phyloP scores from a whole-genome alignment of 1,139 yeast species.

The Pichia sp. region DNA sequence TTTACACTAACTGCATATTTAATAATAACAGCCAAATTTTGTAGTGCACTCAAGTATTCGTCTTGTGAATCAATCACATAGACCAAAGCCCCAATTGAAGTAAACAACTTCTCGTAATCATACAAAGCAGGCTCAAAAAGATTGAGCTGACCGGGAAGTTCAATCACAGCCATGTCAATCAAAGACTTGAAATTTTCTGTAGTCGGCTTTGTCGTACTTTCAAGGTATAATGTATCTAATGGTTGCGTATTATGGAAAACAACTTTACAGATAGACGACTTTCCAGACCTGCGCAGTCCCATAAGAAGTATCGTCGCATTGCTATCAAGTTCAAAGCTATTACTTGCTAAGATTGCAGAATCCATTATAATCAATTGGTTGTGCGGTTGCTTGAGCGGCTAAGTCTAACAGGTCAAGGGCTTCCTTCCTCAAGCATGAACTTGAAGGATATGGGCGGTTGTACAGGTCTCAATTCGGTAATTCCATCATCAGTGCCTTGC shows the following conservation, averaged over 20 bases:
- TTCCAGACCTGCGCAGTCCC: constrained; percentile 78
- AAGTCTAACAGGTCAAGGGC: not conserved
- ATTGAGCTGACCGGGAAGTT: constrained; percentile 89
- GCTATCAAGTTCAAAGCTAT: constrained; percentile 31
- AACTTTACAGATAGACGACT: constrained; percentile 88
- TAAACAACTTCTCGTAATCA: constrained; percentile 70
- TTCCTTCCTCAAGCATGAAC: not conserved
- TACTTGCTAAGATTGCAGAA: constrained; percentile 1
- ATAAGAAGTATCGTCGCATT: constrained; percentile 71
- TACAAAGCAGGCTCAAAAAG: constrained; percentile 69
- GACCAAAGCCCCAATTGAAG: constrained; percentile 85
- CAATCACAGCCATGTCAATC: constrained; percentile 88
- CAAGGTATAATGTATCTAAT: constrained; percentile 81
- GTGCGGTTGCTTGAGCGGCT: no score
- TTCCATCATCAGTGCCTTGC: no score
- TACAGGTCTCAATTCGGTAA: no score
- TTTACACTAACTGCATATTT: constrained; percentile 83
- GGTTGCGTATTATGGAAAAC: constrained; percentile 98
- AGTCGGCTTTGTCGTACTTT: constrained; percentile 84
- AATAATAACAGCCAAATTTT: constrained; percentile 81
- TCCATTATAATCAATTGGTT: constrained; percentile 7
- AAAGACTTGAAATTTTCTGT: constrained; percentile 63
- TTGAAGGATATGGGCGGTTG: not conserved
- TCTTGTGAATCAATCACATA: constrained; percentile 94
- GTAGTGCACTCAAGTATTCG: constrained; percentile 85